Percentiles rank a stretch among this genome's conserved stretches.
phyloP scores from a whole-genome alignment of 306 rosid genomes.

The Medicago arabica region DNA sequence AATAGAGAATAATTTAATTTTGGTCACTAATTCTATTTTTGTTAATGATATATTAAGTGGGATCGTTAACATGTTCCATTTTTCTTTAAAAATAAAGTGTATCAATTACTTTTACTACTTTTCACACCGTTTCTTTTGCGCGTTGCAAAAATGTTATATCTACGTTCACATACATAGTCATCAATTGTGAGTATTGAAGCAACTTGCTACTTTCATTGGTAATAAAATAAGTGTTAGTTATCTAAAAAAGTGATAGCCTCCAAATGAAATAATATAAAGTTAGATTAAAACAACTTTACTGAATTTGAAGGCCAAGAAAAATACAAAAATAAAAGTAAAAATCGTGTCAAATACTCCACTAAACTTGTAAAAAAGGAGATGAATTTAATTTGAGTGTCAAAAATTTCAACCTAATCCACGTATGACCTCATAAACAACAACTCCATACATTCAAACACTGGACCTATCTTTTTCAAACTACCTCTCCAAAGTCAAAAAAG shows the following conservation, averaged over 20 bases:
- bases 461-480: background rate
- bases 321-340: slow-evolving; percentile 28
- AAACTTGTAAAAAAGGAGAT: slow-evolving; percentile 7
- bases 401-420: slow-evolving; percentile 39
- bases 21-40: background rate
- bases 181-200: slow-evolving; percentile 28
- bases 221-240: background rate
- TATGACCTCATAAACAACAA: slow-evolving; percentile 32
- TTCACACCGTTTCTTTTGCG: background rate
- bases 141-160: background rate
- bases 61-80: background rate
- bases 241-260: slow-evolving; percentile 12
- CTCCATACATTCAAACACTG: slow-evolving; percentile 32
- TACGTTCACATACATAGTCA: slow-evolving; percentile 22
- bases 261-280: background rate
- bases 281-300: background rate
- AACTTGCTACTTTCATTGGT: slow-evolving; percentile 21
- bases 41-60: background rate
- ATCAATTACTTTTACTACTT: background rate
- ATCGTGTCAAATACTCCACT: slow-evolving; percentile 47
- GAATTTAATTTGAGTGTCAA: slow-evolving; percentile 29
- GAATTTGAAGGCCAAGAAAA: background rate
- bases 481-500: slow-evolving; percentile 34
- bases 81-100: background rate
- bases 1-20: background rate